phyloP scores from a whole-genome alignment of 176 grass and related monocot species.

The Neostapfia colusana region DNA sequence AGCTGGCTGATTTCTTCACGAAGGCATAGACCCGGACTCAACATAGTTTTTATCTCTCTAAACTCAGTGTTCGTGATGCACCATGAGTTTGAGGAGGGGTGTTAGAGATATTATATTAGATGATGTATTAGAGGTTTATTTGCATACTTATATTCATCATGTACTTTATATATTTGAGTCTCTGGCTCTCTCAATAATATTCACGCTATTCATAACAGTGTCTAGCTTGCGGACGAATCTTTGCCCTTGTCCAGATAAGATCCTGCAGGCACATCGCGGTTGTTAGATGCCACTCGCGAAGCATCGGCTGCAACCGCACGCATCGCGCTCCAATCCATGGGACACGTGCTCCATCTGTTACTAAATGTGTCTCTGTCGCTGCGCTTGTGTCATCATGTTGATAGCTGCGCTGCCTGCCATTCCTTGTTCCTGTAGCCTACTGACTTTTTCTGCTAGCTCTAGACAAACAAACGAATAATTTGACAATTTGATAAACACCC shows the following conservation, averaged over 20 bases:
- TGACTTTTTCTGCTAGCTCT: conserved; percentile 13
- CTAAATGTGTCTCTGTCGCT: conserved; percentile 1
- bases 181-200: too few relatives aligned
- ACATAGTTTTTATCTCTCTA: too few relatives aligned
- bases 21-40: too few relatives aligned
- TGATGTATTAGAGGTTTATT: too few relatives aligned
- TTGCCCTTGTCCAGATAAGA: conserved; percentile 40
- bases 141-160: too few relatives aligned
- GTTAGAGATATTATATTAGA: too few relatives aligned
- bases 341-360: conserved; percentile 44
- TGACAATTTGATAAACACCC: too few relatives aligned
- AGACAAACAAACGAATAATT: neutral
- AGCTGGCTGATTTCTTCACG: too few relatives aligned
- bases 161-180: too few relatives aligned
- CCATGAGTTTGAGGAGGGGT: too few relatives aligned
- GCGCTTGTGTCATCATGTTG: conserved; percentile 27
- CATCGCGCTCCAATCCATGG: neutral
- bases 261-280: conserved; percentile 25
- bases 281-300: conserved; percentile 34
- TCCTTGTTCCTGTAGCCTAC: conserved; percentile 10
- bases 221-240: conserved; percentile 3
- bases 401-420: neutral
- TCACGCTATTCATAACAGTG: too few relatives aligned
- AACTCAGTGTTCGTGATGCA: too few relatives aligned
- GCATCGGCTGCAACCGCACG: conserved; percentile 28